Conservation (phyloP, 768 basidiomycete species). For the Lentinula guzmanii region DNA sequence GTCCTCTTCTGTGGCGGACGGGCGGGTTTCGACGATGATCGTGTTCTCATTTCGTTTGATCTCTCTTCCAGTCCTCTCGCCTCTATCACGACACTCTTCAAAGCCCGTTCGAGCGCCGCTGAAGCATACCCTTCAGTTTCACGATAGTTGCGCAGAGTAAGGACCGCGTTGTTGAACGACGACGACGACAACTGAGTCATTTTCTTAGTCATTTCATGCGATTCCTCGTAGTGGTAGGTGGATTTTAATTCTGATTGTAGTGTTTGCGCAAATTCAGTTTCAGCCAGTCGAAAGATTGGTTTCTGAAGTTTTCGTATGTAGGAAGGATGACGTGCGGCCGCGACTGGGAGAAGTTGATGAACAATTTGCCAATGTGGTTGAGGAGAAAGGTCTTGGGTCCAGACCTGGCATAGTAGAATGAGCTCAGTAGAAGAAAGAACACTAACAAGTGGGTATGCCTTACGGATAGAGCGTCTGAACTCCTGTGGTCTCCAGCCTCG, state of each 20-base stretch:
- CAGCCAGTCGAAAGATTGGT: slow-evolving; percentile 18
- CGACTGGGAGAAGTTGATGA: slow-evolving; percentile 27
- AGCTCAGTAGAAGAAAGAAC: neutral
- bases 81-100: neutral
- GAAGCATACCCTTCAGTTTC: neutral
- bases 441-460: neutral
- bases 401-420: neutral
- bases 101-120: neutral
- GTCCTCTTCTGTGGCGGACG: neutral
- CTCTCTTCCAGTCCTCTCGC: neutral
- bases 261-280: neutral
- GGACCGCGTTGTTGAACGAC: neutral
- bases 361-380: neutral
- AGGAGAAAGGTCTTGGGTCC: neutral
- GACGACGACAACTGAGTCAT: too few species aligned
- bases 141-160: neutral
- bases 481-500: neutral
- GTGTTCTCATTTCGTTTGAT: neutral
- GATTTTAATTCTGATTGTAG: neutral
- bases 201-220: neutral
- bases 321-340: slow-evolving; percentile 41
- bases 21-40: neutral
- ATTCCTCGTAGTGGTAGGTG: neutral
- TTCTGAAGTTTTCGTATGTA: slow-evolving; percentile 26
- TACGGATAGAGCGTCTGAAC: neutral